These are phyloP conservation scores for Ganoderma sinense DNA, from an alignment of 1,284 basidiomycete species.

Conservation along the genomic window DNA sequence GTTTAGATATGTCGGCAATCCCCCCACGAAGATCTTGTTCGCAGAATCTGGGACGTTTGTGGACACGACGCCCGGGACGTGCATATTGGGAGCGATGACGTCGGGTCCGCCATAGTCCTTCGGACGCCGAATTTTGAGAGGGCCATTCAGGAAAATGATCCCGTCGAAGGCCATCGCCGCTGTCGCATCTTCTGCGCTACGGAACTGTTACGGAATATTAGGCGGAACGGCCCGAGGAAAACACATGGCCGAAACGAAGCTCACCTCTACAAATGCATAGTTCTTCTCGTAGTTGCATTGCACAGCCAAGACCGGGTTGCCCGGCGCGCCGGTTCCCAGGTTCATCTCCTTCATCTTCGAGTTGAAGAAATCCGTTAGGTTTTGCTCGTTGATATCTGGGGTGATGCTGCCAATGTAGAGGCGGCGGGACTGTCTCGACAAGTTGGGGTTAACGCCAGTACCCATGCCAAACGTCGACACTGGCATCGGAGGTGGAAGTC, in stretches of 20 bases:
- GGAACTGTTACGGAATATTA: slow-evolving; percentile 72
- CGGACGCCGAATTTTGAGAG: slow-evolving; percentile 94
- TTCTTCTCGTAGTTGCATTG: slow-evolving; percentile 98
- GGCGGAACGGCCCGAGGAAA: slow-evolving; percentile 16
- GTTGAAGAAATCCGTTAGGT: slow-evolving; percentile 94
- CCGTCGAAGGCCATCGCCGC: slow-evolving; percentile 97
- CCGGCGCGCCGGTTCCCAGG: slow-evolving; percentile 83
- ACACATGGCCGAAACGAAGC: slow-evolving; percentile 29
- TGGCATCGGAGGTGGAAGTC: slow-evolving; percentile 83
- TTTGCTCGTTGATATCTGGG: slow-evolving; percentile 89
- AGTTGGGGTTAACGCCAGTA: slow-evolving; percentile 82
- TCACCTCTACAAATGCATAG: slow-evolving; percentile 95
- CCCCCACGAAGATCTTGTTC: slow-evolving; percentile 98
- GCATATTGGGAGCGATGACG: slow-evolving; percentile 68
- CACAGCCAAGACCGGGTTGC: slow-evolving; percentile 91
- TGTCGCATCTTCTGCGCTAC: slow-evolving; percentile 95
- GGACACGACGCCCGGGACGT: slow-evolving; percentile 94
- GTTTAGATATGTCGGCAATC: slow-evolving; percentile 92
- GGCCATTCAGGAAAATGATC: slow-evolving; percentile 91
- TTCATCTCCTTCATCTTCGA: slow-evolving; percentile 93
- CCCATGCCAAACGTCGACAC: slow-evolving; percentile 86
- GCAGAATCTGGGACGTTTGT: slow-evolving; percentile 96
- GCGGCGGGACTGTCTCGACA: slow-evolving; percentile 92
- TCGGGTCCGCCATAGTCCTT: slow-evolving; percentile 92
- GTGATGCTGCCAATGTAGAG: slow-evolving; percentile 97